Evolutionary conservation across 1,139 yeast species (phyloP).

Genomic region (Saccharomyces hybrid): DNA sequence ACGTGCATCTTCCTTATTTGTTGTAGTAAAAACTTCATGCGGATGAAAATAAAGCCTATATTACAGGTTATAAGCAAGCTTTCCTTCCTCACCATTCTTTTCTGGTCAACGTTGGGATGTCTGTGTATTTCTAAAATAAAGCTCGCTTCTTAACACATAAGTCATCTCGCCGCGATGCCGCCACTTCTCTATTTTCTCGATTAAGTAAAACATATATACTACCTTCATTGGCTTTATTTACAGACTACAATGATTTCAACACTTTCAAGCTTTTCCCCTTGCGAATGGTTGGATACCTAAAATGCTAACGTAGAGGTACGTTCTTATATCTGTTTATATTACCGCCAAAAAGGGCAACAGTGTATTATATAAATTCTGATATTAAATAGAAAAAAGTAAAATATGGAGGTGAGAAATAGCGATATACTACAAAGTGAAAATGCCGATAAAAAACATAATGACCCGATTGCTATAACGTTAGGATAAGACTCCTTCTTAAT

Average conservation of each 20-base stretch:
- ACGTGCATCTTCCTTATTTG: conserved; percentile 62
- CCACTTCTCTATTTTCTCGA: background rate
- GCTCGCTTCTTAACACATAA: background rate
- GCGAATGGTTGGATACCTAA: background rate
- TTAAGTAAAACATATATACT: too few species aligned
- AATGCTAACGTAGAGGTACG: background rate
- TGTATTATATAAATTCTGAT: background rate
- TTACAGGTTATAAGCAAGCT: background rate
- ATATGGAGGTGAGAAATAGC: background rate
- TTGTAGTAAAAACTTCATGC: background rate
- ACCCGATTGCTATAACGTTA: background rate
- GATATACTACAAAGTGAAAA: background rate
- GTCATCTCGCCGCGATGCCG: background rate
- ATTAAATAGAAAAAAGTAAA: background rate
- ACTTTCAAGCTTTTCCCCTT: background rate
- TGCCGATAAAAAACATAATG: background rate
- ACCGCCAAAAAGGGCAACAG: background rate
- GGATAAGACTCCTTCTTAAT: background rate
- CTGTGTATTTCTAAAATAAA: background rate
- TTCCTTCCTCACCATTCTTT: background rate
- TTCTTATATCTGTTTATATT: background rate
- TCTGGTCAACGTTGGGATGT: background rate
- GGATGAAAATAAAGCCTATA: background rate
- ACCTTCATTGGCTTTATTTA: background rate
- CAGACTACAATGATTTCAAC: background rate